A percentile compares a stretch with the other conserved stretches of the same genome.
phyloP scores from a whole-genome alignment of 257 asterid species.

The Nicotiana paniculata region DNA sequence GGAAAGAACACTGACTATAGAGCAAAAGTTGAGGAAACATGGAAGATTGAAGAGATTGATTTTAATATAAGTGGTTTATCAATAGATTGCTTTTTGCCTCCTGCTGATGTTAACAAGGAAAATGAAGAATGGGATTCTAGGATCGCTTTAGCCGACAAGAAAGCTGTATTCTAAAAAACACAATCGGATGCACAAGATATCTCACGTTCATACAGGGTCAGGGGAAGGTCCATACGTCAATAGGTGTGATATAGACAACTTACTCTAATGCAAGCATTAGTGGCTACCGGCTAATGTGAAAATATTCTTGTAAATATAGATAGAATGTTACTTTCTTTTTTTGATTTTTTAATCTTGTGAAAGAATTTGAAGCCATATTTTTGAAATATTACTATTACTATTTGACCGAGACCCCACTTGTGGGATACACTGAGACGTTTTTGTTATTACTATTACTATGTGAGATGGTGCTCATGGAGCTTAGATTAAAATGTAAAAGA shows the following conservation, averaged over 20 bases:
- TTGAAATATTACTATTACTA: no score
- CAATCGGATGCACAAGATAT: no score
- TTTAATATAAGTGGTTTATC: conserved; percentile 74
- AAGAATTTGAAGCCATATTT: background rate
- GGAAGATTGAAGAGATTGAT: conserved; percentile 87
- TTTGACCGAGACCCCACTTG: no score
- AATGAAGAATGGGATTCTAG: conserved; percentile 15
- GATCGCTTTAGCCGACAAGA: background rate
- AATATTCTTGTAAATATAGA: background rate
- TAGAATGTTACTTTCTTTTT: background rate
- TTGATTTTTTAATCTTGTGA: background rate
- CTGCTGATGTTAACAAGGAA: conserved; percentile 46
- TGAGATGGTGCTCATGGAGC: no score
- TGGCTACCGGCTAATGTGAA: background rate
- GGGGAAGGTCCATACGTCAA: no score
- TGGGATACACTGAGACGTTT: no score
- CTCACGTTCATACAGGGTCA: no score
- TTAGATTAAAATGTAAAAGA: background rate
- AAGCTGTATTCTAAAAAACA: background rate
- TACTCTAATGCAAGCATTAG: no score
- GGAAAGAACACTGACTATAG: conserved; percentile 51
- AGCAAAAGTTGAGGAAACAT: conserved; percentile 75
- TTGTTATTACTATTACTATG: no score
- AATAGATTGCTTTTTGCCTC: conserved; percentile 69
- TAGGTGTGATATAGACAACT: no score